Percentiles rank a stretch among this genome's conserved stretches.
These are phyloP conservation scores for Brettanomyces naardenensis DNA, from an alignment of 805 yeast species.

Conservation along the genomic window DNA sequence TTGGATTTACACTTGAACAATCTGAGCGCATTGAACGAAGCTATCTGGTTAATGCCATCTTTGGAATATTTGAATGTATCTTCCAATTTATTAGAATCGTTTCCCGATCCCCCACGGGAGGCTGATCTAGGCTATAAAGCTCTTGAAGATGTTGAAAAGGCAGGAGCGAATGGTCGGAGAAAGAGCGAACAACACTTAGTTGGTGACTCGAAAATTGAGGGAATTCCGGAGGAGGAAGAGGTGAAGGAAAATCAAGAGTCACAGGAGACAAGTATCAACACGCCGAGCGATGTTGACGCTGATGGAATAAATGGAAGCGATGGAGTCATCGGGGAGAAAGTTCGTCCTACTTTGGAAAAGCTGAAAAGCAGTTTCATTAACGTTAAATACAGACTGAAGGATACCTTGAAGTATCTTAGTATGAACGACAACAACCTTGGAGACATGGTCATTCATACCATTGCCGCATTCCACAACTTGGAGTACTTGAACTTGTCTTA, in stretches of 20 bases:
- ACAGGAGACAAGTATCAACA: too few relatives aligned
- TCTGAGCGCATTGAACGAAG: slow-evolving; percentile 57
- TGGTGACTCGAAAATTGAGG: background rate
- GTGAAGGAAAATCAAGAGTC: background rate
- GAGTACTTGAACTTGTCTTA: slow-evolving; percentile 69
- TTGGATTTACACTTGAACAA: slow-evolving; percentile 84
- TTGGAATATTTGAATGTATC: slow-evolving; percentile 60
- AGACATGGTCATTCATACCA: slow-evolving; percentile 66
- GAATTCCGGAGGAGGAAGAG: background rate
- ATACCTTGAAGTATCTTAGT: slow-evolving; percentile 42
- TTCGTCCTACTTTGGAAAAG: background rate
- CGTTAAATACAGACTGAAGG: slow-evolving; percentile 10
- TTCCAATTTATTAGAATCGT: slow-evolving; percentile 56
- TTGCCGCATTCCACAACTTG: slow-evolving; percentile 52
- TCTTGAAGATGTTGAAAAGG: background rate
- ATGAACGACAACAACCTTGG: slow-evolving; percentile 78
- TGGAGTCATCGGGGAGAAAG: too few relatives aligned
- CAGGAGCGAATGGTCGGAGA: background rate
- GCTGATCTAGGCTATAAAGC: too few relatives aligned
- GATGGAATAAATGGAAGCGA: too few relatives aligned
- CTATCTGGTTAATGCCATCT: slow-evolving; percentile 54
- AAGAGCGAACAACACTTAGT: background rate
- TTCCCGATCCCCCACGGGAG: slow-evolving; percentile 44
- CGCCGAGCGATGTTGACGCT: too few relatives aligned
- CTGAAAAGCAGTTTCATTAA: too few relatives aligned